Base-by-base conservation (phyloP, 768 basidiomycete species). In the Tubosaeta brunneosetosa region DNA sequence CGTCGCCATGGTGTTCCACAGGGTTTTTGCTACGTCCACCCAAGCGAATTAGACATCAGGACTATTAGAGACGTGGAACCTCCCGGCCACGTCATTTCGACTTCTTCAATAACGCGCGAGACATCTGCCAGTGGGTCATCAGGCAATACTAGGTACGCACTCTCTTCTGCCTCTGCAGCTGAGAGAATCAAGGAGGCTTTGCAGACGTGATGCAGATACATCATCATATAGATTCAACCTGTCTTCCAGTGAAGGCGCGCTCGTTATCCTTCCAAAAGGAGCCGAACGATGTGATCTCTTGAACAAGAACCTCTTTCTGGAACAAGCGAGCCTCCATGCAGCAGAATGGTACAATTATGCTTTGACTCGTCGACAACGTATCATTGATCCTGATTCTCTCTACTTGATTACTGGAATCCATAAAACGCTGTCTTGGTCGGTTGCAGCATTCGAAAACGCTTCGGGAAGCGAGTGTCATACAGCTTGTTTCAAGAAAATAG, bases 251-350 rank as follows among this genome's bases (percentile, higher is more conserved):
- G 66, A 62, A 55, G 71, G 67, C 0, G 68, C 73, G 6, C 50
- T 71, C 7, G 56, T 73, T 8, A 51, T 66, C 14, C 60, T 73
- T 17, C 70, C 72, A 1, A 60, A 68, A 29, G 73, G 69, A 1
- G 65, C 68, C 0, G 29, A 33, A 16, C 56, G 56, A 10, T 34
- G 53, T 14, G 59, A 65, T 11, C 61, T 69, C 19, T 55, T 53
- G 16, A 61, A 69, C n/a, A 26, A 51, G 0, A 17, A 13, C 27
- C 40, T 31, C 14, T 67, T 70, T 22, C 22, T 51, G 2, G 51
- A 59, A 1, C 60, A 61, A 26, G 66, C 67, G 1, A 44, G 42
- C 7, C 5, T 25, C 12, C 52, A 66, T 50, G 67, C 52, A 1
- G 47, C 27, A 14, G 50, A 50, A 2, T 71, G 70, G 70, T 71